Percentiles rank a stretch among this genome's conserved stretches.
phyloP scores from a whole-genome alignment of 345 rosid genomes.

The Bruguiera parviflora region DNA sequence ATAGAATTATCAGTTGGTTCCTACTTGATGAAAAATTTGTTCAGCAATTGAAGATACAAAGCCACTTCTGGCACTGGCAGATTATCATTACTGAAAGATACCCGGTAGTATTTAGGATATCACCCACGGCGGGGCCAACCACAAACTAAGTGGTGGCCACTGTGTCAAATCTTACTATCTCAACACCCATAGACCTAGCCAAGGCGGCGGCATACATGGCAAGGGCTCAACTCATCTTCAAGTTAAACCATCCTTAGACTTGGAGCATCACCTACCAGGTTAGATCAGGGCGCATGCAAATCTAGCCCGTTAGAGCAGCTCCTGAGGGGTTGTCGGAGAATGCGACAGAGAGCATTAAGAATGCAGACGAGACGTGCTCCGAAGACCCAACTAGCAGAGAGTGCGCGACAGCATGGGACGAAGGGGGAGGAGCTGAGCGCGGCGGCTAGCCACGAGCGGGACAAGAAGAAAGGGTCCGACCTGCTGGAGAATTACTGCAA shows the following conservation, averaged over 20 bases:
- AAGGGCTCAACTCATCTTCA: slow-evolving; percentile 25
- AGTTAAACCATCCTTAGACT: slow-evolving; percentile 41
- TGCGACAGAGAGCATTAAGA: slow-evolving; percentile 80
- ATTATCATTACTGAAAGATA: too few species aligned
- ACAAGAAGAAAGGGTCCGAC: slow-evolving; percentile 67
- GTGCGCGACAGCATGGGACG: slow-evolving; percentile 98
- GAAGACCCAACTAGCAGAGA: slow-evolving; percentile 84
- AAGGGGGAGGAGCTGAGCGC: slow-evolving; percentile 99
- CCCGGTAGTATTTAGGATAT: too few species aligned
- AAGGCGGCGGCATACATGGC: slow-evolving; percentile 17
- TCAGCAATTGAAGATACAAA: too few species aligned
- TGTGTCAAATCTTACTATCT: slow-evolving; percentile 44
- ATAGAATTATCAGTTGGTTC: too few species aligned
- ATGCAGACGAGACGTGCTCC: slow-evolving; percentile 69
- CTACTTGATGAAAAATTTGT: too few species aligned
- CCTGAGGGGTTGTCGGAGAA: slow-evolving; percentile 66
- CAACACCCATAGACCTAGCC: slow-evolving; percentile 39
- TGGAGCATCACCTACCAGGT: neutral
- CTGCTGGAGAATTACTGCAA: slow-evolving; percentile 78
- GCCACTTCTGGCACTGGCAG: too few species aligned
- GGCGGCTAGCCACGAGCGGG: slow-evolving; percentile 90
- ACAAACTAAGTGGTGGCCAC: slow-evolving; percentile 44
- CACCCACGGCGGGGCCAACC: neutral
- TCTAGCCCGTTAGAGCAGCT: slow-evolving; percentile 51
- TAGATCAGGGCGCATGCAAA: slow-evolving; percentile 27